Base-by-base conservation (phyloP, 2,329 filamentous ascomycete species). In the Plenodomus lindquistii region DNA sequence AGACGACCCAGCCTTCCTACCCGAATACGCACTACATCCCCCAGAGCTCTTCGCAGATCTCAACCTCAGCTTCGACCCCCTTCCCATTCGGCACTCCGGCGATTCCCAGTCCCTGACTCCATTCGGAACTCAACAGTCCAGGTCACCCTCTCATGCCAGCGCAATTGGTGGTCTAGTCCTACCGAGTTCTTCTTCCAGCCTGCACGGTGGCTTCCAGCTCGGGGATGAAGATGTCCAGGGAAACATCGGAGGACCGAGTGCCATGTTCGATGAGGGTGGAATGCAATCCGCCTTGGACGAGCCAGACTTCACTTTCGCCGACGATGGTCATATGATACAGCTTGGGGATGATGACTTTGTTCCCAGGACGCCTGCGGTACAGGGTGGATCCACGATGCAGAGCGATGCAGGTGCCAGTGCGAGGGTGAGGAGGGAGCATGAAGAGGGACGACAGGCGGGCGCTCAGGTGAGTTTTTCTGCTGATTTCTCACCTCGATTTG, bases 1-100 rank as follows among this genome's bases (percentile, higher is more conserved):
- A 44, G 90, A 97, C 62, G 93, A 97, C 63, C 91, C 91, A 0
- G 80, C 83, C 36, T 97, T 97, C 66, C 73, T 89, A 9, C 85
- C 87, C 0, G 84, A 87, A 37, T 78, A 85, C 27, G 76, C 78
- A 27, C 75, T 91, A 20, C 83, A 85, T 1, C 76, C 80, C 1
- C 77, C 87, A 47, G 78, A 85, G 24, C 67, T 83, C 18, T 64
- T 85, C 15, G 72, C 73, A 10, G 68, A 72, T 2, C 67, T 82
- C 31, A 66, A 76, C 24, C 48, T 73, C n/a, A 57, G 62, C 11
- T 55, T 70, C 2, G 65, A 74, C 5, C 59, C 69, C 15, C 60
- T 69, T 8, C 69, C 72, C 5, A 63, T 67, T 47, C 11, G 6
- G 27, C 62, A 55, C 17, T 68, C 65, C 3, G 67, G 64, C 9